A percentile compares a stretch with the other conserved stretches of the same genome.
Evolutionary conservation across 129 eudicot genomes (phyloP).

Genomic region (Deinandra increscens): DNA sequence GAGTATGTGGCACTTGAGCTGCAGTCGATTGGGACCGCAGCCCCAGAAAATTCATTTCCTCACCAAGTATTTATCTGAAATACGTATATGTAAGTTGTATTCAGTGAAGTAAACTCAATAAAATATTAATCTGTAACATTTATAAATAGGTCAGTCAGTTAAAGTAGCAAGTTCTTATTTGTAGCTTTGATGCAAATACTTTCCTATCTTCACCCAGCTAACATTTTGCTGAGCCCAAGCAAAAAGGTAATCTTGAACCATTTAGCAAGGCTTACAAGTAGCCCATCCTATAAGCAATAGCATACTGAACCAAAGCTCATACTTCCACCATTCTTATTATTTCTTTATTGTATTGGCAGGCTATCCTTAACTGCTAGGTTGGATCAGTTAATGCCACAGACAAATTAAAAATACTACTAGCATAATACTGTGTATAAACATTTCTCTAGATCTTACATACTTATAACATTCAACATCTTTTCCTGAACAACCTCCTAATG

Average conservation of each 20-base stretch:
- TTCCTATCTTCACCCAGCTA: constrained; percentile 7
- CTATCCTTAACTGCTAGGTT: background rate
- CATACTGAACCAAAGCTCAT: background rate
- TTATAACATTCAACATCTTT: background rate
- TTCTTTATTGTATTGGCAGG: background rate
- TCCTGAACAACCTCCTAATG: background rate
- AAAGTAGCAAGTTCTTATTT: background rate
- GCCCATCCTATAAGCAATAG: constrained; percentile 3
- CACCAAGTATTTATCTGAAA: constrained; percentile 37
- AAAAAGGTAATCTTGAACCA: background rate
- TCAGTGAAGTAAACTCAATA: constrained; percentile 17
- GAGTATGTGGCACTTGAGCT: constrained; percentile 40
- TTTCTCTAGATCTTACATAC: background rate
- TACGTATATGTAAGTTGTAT: background rate
- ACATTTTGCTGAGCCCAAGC: background rate
- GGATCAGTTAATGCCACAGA: background rate
- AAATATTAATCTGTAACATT: constrained; percentile 4
- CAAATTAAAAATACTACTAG: background rate
- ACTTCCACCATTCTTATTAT: background rate
- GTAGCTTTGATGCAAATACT: constrained; percentile 6
- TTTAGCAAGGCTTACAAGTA: constrained; percentile 1
- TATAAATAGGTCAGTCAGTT: constrained; percentile 8
- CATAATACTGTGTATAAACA: background rate
- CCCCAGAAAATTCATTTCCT: constrained; percentile 78
- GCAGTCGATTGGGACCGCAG: constrained; percentile 73